phyloP scores from a whole-genome alignment of 176 grass and related monocot species.

The Oryza longistaminata region DNA sequence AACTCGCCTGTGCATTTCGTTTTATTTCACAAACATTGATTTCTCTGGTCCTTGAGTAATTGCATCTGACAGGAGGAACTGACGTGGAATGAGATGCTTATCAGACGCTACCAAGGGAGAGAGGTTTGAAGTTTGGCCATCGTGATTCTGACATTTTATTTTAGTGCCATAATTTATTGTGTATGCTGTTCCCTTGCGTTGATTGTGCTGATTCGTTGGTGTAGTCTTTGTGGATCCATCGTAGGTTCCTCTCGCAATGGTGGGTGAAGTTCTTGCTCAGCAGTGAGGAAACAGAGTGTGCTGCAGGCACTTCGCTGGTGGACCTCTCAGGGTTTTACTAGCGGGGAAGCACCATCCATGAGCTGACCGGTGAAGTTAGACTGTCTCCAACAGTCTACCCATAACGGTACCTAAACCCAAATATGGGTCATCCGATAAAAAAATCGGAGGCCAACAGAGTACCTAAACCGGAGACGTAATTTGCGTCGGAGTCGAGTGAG shows the following conservation, averaged over 20 bases:
- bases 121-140: constrained; percentile 48
- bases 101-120: constrained; percentile 77
- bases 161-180: neutral
- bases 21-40: constrained; percentile 20
- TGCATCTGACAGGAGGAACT: constrained; percentile 67
- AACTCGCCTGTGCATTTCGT: neutral
- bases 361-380: no score
- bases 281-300: constrained; percentile 17
- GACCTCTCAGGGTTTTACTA: constrained; percentile 28
- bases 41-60: neutral
- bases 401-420: no score
- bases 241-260: constrained; percentile 69
- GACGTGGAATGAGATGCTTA: constrained; percentile 71
- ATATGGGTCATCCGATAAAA: no score
- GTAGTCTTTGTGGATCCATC: constrained; percentile 88
- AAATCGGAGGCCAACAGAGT: no score
- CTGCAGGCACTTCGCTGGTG: constrained; percentile 20
- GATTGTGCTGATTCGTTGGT: neutral
- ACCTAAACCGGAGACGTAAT: no score
- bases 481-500: no score
- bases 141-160: neutral
- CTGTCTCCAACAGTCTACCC: no score
- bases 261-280: constrained; percentile 55
- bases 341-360: no score
- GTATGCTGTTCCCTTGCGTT: constrained; percentile 5